These are phyloP conservation scores for Cucurbita argyrosperma DNA, from an alignment of 306 rosid species.

Conservation along the genomic window DNA sequence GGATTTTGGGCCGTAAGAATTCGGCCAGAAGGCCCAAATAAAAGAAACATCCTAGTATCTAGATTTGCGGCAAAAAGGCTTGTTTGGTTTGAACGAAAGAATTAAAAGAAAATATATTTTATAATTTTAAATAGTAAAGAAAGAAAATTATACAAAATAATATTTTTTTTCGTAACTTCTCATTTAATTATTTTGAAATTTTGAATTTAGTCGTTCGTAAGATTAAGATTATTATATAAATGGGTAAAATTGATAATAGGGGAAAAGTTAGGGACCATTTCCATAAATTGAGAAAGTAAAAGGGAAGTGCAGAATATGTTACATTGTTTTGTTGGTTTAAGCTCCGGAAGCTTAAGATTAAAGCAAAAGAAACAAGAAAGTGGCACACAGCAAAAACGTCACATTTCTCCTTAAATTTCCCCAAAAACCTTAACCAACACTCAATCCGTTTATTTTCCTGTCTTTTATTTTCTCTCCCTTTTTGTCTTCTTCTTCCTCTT, in stretches of 20 bases:
- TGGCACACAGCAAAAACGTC: not conserved
- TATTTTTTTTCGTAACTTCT: too few relatives aligned
- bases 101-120: not conserved
- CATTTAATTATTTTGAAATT: too few relatives aligned
- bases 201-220: too few relatives aligned
- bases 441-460: not conserved
- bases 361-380: not conserved
- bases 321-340: not conserved
- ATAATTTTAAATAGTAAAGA: not conserved
- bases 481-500: not conserved
- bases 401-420: not conserved
- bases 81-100: not conserved
- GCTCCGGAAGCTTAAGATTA: not conserved
- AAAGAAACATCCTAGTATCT: not conserved
- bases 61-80: not conserved
- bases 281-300: not conserved
- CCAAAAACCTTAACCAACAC: conserved; percentile 1
- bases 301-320: not conserved
- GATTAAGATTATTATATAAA: too few relatives aligned
- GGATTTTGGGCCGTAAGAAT: not conserved
- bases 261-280: not conserved
- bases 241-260: not conserved
- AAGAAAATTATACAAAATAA: too few relatives aligned
- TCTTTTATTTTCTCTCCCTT: not conserved
- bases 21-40: not conserved